Base-by-base conservation (phyloP, 768 basidiomycete genomes). In the Clitopilus passeckerianus region DNA sequence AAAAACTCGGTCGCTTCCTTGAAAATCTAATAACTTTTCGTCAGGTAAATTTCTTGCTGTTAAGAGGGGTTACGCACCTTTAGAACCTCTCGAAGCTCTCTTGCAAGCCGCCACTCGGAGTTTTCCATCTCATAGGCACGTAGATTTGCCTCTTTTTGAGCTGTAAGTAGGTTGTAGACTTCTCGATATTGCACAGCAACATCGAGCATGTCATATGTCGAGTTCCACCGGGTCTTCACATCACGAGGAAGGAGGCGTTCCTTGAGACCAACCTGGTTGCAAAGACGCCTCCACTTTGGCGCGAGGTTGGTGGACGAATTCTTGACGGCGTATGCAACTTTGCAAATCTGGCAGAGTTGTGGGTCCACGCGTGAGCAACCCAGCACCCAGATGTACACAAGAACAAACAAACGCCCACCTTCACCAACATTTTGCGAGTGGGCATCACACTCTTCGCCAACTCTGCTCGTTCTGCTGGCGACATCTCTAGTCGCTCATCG, bases 141-240 rank as follows among this genome's bases (percentile, higher is more conserved):
- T 12, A 71, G 61, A 0, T 59, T 58, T 20, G 56, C 59, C 10
- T 58, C 54, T 35, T 60, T 50, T 16, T 66, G 58, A 2, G 12
- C 57, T 6, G 70, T 72, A 14, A 74, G 60, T 18, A 41, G 35
- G 23, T 71, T 59, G 22, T 73, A 18, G 1, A 66, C 70, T 15
- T 50, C n/a, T 4, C 62, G 57, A 56, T 77, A 71, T 10, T 71
- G 43, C 0, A 71, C 6, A 0, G 68, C 66, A 55, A 70, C 66
- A 5, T 61, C 41, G 2, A 76, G 59, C 74, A 78, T 76, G 41
- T 71, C 60, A 43, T 61, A 75, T 0, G 66, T 70, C 1, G 68
- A 74, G 16, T 74, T 74, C 74, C 74, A 76, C 0, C 67, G 58
- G 18, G 73, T 73, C 6, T 55, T 41, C 2, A 75, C 71, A 57